A percentile compares a stretch with the other conserved stretches of the same genome.
phyloP scores from a whole-genome alignment of 2,329 filamentous ascomycete species.

The Fusarium pseudoanthophilum region DNA sequence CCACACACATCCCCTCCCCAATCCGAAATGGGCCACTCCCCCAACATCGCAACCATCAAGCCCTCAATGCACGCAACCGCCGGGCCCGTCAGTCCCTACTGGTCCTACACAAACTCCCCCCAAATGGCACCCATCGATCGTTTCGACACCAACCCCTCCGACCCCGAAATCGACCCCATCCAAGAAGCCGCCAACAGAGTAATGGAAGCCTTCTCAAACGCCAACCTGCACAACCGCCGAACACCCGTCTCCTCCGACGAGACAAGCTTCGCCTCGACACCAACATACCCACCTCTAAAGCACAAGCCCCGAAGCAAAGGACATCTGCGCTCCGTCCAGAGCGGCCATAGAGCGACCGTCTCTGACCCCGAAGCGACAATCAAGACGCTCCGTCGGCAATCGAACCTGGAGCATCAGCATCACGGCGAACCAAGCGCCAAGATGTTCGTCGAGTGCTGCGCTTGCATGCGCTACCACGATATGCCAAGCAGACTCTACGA shows the following conservation, averaged over 20 bases:
- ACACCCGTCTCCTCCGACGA: slow-evolving; percentile 31
- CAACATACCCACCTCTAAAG: slow-evolving; percentile 53
- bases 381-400: slow-evolving; percentile 26
- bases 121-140: slow-evolving; percentile 27
- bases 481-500: slow-evolving; percentile 73
- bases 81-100: slow-evolving; percentile 34
- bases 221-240: slow-evolving; percentile 37
- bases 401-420: slow-evolving; percentile 16
- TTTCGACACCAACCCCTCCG: slow-evolving; percentile 29
- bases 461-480: slow-evolving; percentile 72
- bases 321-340: slow-evolving; percentile 26
- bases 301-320: slow-evolving; percentile 42
- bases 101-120: slow-evolving; percentile 38
- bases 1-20: slow-evolving; percentile 55
- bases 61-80: slow-evolving; percentile 2
- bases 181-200: slow-evolving; percentile 48
- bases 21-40: slow-evolving; percentile 51
- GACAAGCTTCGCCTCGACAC: slow-evolving; percentile 45
- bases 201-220: slow-evolving; percentile 47
- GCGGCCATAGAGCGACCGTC: slow-evolving; percentile 31
- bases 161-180: slow-evolving; percentile 43
- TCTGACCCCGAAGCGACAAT: slow-evolving; percentile 25
- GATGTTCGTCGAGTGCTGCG: slow-evolving; percentile 73
- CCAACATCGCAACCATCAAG: slow-evolving; percentile 24
- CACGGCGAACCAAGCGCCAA: slow-evolving; percentile 63